Evolutionary conservation across 1,139 yeast species (phyloP).

Genomic region (Scheffersomyces titani): DNA sequence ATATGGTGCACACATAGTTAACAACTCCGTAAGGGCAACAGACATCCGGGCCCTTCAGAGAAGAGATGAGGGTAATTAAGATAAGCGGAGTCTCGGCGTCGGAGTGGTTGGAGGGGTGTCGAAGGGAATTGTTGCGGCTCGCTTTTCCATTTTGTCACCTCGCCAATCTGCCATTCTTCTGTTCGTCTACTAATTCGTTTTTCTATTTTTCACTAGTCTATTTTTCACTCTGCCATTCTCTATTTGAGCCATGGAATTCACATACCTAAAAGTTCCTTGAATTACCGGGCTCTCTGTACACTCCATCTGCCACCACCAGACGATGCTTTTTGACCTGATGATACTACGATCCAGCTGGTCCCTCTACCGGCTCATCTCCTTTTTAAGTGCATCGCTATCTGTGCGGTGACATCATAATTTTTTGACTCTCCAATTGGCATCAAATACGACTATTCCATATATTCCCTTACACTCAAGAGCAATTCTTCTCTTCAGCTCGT

Average conservation of each 20-base stretch:
- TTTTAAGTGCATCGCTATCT: neutral
- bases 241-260: neutral
- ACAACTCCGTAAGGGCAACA: constrained; percentile 5
- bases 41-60: constrained; percentile 2
- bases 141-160: neutral
- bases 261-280: neutral
- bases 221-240: neutral
- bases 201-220: neutral
- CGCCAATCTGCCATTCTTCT: neutral
- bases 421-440: neutral
- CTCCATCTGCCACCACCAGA: neutral
- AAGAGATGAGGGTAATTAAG: neutral
- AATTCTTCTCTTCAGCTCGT: neutral
- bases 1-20: neutral
- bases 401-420: neutral
- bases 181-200: neutral
- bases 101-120: neutral
- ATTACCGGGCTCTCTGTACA: neutral
- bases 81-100: neutral
- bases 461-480: neutral
- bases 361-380: neutral
- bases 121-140: neutral
- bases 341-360: neutral
- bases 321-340: neutral
- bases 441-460: neutral